phyloP scores from a whole-genome alignment of 768 basidiomycete genomes.

The Suillus placidus region DNA sequence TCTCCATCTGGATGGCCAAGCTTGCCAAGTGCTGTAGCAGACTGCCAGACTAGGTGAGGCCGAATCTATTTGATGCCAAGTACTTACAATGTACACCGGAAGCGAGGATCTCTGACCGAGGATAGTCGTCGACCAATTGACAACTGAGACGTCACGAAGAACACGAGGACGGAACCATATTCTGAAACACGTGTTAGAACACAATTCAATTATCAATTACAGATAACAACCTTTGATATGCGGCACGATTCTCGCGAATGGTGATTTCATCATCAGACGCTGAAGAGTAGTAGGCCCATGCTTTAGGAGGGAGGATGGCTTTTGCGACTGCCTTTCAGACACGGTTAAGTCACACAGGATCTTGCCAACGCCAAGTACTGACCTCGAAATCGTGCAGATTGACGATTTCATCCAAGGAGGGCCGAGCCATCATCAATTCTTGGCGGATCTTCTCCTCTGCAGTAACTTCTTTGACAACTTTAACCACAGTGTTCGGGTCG shows the following conservation, averaged over 20 bases:
- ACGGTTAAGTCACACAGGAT: slow-evolving; percentile 15
- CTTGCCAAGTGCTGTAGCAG: slow-evolving; percentile 90
- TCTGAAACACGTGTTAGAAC: slow-evolving; percentile 33
- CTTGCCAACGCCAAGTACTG: slow-evolving; percentile 10
- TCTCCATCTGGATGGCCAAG: slow-evolving; percentile 97
- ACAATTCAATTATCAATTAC: not conserved
- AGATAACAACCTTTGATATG: slow-evolving; percentile 74
- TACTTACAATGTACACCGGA: slow-evolving; percentile 78
- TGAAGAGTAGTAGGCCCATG: slow-evolving; percentile 98
- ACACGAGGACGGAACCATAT: slow-evolving; percentile 92
- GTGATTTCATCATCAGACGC: slow-evolving; percentile 96
- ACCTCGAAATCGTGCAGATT: slow-evolving; percentile 97
- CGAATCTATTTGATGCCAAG: slow-evolving; percentile 1
- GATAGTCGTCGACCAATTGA: slow-evolving; percentile 86
- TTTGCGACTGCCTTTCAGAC: slow-evolving; percentile 74
- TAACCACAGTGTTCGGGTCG: slow-evolving; percentile 67
- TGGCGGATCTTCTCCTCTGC: slow-evolving; percentile 73
- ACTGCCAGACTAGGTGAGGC: slow-evolving; percentile 34
- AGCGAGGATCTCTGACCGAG: slow-evolving; percentile 74
- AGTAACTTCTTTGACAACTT: slow-evolving; percentile 62
- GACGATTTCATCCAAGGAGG: slow-evolving; percentile 76
- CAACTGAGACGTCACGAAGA: slow-evolving; percentile 78
- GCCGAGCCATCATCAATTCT: slow-evolving; percentile 61
- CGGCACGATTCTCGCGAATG: slow-evolving; percentile 84
- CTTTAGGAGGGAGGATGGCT: slow-evolving; percentile 79